Base-by-base conservation (phyloP, 78 protist genomes). In the Dictyostelium brefeldianum region DNA sequence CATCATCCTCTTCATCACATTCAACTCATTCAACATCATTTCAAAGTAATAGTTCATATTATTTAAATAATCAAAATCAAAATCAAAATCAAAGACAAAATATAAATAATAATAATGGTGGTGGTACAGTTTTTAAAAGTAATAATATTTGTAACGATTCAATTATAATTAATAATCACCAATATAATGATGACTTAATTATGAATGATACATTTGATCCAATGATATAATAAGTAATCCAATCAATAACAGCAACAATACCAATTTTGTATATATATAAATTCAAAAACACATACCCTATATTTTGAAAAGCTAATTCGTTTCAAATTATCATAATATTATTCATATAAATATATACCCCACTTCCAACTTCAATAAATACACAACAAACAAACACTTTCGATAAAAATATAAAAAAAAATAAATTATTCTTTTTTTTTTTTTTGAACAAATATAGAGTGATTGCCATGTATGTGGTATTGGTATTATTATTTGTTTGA, bases 261-360 rank as follows among this genome's bases (percentile, higher is more conserved):
- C 1, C 43, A 36, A 36, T 36, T 36, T 36, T 36, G 43, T 36
- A 36, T 36, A 51, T 51, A 51, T 51, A 51, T 4, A 51, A 51
- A 14, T 51, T 8, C 15, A 51, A 51, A 14, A 51, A 1, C 56
- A 14, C 56, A 8, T 14, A 51, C 10, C 1, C 10, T 51, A 51
- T 51, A 51, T 51, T 18, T 71, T 31, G 79, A 46, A 71, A 71
- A 71, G 46, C 79, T 43, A 71, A 71, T 18, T 67, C 75, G 75
- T 67, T 67, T 67, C 75, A 31, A 67, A n/a, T n/a, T n/a, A n/a
- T n/a, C n/a, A 67, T 31, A 31, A 14, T 12, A 51, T 14, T 4
- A 14, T 14, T 51, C 15, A 14, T 14, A 14, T 12, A 8, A 51
- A 51, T 51, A 51, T 51, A 51, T 12, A 14, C 56, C 56, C 1